A percentile compares a stretch with the other conserved stretches of the same genome.
These are phyloP conservation scores for Colletotrichum karsti DNA, from an alignment of 2,329 filamentous ascomycete species.

Conservation along the genomic window DNA sequence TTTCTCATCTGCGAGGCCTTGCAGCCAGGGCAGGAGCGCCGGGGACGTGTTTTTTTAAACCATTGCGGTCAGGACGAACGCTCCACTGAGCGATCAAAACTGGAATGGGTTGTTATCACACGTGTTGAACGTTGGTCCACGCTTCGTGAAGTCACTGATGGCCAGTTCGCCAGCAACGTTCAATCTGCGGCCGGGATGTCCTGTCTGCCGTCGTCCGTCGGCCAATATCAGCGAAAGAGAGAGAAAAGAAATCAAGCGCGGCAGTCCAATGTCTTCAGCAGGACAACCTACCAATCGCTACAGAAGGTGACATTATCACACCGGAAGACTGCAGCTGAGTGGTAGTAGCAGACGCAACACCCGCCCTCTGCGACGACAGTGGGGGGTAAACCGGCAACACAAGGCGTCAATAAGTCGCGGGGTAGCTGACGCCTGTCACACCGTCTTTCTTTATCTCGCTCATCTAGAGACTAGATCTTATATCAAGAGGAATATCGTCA, in stretches of 20 bases:
- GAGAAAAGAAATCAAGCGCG: neutral
- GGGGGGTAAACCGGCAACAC: neutral
- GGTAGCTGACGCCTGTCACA: conserved; percentile 6
- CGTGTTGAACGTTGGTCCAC: neutral
- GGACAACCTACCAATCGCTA: neutral
- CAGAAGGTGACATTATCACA: neutral
- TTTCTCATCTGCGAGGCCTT: neutral
- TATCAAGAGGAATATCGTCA: neutral
- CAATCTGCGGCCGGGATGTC: neutral
- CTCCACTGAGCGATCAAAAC: neutral
- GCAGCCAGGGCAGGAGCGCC: neutral
- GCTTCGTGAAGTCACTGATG: neutral
- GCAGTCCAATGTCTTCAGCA: neutral
- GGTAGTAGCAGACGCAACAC: conserved; percentile 12
- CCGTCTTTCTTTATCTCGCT: conserved; percentile 2
- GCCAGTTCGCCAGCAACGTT: neutral
- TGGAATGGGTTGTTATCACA: neutral
- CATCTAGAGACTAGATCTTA: neutral
- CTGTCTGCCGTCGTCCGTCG: neutral
- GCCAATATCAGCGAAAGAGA: conserved; percentile 1
- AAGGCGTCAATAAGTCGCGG: conserved; percentile 2
- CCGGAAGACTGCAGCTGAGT: neutral
- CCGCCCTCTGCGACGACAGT: neutral
- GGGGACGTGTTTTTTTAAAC: neutral
- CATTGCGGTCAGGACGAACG: neutral